Conservation (phyloP, 164 flowering plant genomes). For the Macadamia tetraphylla region DNA sequence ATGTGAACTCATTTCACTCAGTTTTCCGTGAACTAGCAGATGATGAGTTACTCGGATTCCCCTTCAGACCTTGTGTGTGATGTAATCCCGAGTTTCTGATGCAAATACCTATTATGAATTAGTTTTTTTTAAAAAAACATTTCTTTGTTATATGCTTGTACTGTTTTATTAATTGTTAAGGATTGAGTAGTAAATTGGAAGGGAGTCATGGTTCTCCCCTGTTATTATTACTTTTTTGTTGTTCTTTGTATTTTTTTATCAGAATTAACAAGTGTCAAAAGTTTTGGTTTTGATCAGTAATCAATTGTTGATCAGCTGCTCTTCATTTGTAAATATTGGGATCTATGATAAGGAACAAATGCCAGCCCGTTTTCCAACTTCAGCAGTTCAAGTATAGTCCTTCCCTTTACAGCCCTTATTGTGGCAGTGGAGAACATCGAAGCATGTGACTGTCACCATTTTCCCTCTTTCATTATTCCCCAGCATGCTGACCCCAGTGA, state of each 20-base stretch:
- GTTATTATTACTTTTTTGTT: neutral
- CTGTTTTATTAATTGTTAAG: neutral
- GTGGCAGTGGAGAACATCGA: too few relatives aligned
- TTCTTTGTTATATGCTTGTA: neutral
- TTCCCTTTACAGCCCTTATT: neutral
- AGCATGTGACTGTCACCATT: too few relatives aligned
- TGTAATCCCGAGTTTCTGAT: conserved; percentile 29
- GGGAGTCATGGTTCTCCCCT: too few relatives aligned
- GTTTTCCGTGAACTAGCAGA: conserved; percentile 7
- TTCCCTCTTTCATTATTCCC: neutral
- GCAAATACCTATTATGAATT: neutral
- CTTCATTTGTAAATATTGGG: too few relatives aligned
- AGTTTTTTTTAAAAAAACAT: too few relatives aligned
- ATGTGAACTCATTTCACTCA: neutral
- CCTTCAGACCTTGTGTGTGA: conserved; percentile 34
- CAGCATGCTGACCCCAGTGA: too few relatives aligned
- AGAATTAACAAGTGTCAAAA: too few relatives aligned
- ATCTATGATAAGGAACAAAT: too few relatives aligned
- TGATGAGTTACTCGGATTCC: conserved; percentile 42
- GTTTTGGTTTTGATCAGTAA: neutral
- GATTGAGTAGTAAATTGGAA: neutral
- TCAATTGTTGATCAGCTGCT: too few relatives aligned
- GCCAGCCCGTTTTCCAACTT: neutral
- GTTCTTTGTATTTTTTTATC: neutral
- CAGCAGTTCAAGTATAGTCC: neutral